Conservation (phyloP, 2,329 filamentous ascomycete species). For the Aplosporella prunicola region DNA sequence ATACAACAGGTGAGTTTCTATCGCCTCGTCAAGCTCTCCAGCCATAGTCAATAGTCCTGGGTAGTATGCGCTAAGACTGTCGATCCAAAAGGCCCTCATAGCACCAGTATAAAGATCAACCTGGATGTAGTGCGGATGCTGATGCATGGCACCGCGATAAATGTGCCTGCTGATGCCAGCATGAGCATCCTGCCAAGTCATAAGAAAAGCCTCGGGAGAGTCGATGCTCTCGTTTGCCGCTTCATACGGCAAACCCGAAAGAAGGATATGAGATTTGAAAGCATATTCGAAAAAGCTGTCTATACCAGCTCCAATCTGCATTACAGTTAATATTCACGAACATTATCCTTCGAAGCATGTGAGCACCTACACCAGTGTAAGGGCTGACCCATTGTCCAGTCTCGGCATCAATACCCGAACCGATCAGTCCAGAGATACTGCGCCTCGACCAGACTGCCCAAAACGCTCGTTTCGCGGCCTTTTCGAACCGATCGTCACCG, state of each 20-base stretch:
- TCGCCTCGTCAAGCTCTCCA: conserved; percentile 82
- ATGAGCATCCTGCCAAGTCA: conserved; percentile 78
- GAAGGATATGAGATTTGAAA: conserved; percentile 81
- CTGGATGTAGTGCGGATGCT: conserved; percentile 89
- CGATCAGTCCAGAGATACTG: conserved; percentile 78
- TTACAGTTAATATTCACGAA: conserved; percentile 10
- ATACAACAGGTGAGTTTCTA: conserved; percentile 80
- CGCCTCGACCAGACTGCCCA: conserved; percentile 92
- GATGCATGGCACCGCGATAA: conserved; percentile 63
- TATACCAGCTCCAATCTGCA: conserved; percentile 83
- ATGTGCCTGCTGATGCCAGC: conserved; percentile 81
- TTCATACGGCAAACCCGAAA: conserved; percentile 56
- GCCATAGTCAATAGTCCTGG: conserved; percentile 78
- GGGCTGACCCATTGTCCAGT: conserved; percentile 80
- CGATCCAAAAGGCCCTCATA: conserved; percentile 84
- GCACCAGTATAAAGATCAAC: conserved; percentile 83
- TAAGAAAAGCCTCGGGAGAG: conserved; percentile 67
- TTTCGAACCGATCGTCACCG: conserved; percentile 79
- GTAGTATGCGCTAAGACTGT: conserved; percentile 92
- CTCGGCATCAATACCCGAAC: conserved; percentile 86
- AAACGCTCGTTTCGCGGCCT: conserved; percentile 81
- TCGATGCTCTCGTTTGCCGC: conserved; percentile 47
- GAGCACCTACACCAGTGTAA: conserved; percentile 56
- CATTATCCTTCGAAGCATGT: conserved; percentile 3
- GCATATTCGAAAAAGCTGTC: conserved; percentile 99